Evolutionary conservation across 257 asterid genomes (phyloP), one percentile per base, ranked within the genome.

Genomic region (Salvia splendens): DNA sequence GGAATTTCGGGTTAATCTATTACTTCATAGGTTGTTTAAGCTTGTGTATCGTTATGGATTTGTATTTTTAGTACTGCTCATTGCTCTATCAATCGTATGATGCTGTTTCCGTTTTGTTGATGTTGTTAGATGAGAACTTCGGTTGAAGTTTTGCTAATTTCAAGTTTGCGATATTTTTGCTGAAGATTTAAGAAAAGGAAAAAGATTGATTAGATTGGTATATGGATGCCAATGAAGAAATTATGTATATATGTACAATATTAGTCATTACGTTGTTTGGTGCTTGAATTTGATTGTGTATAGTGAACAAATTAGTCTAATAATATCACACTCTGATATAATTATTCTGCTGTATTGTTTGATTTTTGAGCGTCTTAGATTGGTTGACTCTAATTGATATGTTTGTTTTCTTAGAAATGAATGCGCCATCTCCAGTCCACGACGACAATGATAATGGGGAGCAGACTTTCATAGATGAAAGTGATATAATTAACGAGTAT

Each of bases 401-500:
- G 20, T 40, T 58, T 64, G 1, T 36, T 65, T 50, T 48, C 40
- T 46, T 45, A 72, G 81, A 77, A 68, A 83, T 79, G 84, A 71
- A 54, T 49, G 36, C 8, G 14, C 74, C 73, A 7, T 53, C 74
- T 20, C 73, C 74, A 8, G 65, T 43, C 24, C 45, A 78, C 51
- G 62, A 73, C 8, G 62, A 73, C 8, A 87, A 82, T 49, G 86
- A 80, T 15, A 76, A 48, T 2, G 87, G 48, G 0, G 88, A 78
- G 8, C 86, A 74, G 67, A 75, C 77, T 38, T 91, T 82, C 64
- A 75, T 88, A 14, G 95, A 91, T 5, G 95, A 86, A 61, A 71
- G 15, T 45, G 96, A 91, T 75, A 88, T 88, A 52, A 75, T 88
- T 36, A 65, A 85, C 15, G 91, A 86, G 78, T 82, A 83, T 55